These are phyloP conservation scores for Meyerozyma sp. DNA, from an alignment of 1,139 yeast species.

Conservation along the genomic window DNA sequence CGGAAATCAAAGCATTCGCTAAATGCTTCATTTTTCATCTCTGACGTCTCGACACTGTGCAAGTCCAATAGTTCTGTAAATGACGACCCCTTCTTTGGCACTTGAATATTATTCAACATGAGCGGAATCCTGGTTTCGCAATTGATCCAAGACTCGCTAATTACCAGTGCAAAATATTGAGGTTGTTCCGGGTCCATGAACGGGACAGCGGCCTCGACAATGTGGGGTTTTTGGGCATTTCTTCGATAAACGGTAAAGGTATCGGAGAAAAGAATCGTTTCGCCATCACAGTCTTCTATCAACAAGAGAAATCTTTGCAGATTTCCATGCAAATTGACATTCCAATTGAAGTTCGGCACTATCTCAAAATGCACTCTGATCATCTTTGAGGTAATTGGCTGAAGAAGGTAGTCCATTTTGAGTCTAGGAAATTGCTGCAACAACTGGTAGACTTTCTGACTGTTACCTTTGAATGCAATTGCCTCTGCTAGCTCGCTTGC, in stretches of 20 bases:
- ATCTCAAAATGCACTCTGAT: slow-evolving; percentile 63
- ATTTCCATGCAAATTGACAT: slow-evolving; percentile 52
- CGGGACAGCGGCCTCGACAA: slow-evolving; percentile 63
- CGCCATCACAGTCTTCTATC: slow-evolving; percentile 86
- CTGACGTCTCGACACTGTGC: slow-evolving; percentile 43
- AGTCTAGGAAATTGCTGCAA: slow-evolving; percentile 71
- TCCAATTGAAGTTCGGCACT: slow-evolving; percentile 77
- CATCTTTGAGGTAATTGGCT: slow-evolving; percentile 71
- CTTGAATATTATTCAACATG: slow-evolving; percentile 44
- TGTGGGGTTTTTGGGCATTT: slow-evolving; percentile 48
- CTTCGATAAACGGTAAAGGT: slow-evolving; percentile 46
- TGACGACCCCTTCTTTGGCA: slow-evolving; percentile 69
- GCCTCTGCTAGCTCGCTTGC: slow-evolving; percentile 82
- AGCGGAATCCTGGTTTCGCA: slow-evolving; percentile 64
- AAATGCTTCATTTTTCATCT: slow-evolving; percentile 45
- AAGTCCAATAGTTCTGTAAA: slow-evolving; percentile 51
- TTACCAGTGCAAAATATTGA: slow-evolving; percentile 62
- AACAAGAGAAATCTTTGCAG: slow-evolving; percentile 63
- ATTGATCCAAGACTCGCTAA: slow-evolving; percentile 85
- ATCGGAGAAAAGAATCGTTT: slow-evolving; percentile 58
- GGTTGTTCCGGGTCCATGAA: slow-evolving; percentile 63
- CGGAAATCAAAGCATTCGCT: slow-evolving; percentile 38
- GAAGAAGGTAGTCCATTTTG: slow-evolving; percentile 52
- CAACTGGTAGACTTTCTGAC: slow-evolving; percentile 56
- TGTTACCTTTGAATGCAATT: slow-evolving; percentile 63